A percentile compares a stretch with the other conserved stretches of the same genome.
phyloP scores from a whole-genome alignment of 2,329 filamentous ascomycete genomes.

The Ceratocystis albifundus region DNA sequence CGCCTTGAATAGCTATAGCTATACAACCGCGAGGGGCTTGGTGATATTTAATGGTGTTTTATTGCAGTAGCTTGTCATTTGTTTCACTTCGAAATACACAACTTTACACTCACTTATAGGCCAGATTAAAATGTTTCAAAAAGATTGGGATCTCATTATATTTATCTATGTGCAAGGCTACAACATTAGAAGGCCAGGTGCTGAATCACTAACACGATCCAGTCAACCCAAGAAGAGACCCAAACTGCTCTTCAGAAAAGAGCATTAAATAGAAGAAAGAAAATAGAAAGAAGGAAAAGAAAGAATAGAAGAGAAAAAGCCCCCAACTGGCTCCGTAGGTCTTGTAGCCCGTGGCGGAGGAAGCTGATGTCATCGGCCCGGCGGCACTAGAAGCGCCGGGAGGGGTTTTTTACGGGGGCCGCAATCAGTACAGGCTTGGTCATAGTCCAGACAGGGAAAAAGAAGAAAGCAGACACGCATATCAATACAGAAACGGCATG shows the following conservation, averaged over 20 bases:
- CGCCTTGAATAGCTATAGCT: neutral
- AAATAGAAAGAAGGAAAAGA: slow-evolving; percentile 1
- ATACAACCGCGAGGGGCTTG: too few species aligned
- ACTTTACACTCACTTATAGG: too few species aligned
- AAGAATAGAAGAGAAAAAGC: slow-evolving; percentile 8
- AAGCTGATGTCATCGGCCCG: neutral
- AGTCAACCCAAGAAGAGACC: slow-evolving; percentile 5
- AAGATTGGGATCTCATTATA: slow-evolving; percentile 4
- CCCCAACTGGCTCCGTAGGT: neutral
- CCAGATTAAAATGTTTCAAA: too few species aligned
- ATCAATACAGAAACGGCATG: too few species aligned
- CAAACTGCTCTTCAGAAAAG: neutral
- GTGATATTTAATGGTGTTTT: too few species aligned
- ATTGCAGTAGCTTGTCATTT: too few species aligned
- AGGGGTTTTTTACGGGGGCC: neutral
- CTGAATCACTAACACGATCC: neutral
- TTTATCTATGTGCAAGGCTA: slow-evolving; percentile 5
- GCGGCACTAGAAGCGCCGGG: neutral
- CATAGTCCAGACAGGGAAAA: neutral
- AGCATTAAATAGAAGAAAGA: slow-evolving; percentile 4
- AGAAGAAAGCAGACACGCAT: neutral
- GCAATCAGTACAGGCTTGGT: neutral
- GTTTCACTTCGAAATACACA: too few species aligned
- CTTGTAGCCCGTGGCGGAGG: neutral
- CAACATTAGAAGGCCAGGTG: neutral